Percentiles rank a stretch among this genome's conserved stretches.
Evolutionary conservation across 108 stramenopile species (phyloP).

Genomic region (Nitzschia palea): DNA sequence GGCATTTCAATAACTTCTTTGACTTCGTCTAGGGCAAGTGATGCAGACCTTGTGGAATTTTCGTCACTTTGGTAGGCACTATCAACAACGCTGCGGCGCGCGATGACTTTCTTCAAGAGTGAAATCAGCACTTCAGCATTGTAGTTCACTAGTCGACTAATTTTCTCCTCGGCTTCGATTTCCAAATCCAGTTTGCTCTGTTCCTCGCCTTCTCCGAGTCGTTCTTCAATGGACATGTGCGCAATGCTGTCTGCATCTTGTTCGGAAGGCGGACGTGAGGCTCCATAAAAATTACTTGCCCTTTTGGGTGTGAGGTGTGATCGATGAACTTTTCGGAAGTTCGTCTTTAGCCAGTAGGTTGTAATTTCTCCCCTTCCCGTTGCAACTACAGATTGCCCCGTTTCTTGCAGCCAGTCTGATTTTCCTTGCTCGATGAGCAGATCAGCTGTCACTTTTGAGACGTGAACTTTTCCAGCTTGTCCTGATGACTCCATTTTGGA

Average conservation of each 20-base stretch:
- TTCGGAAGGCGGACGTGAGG: neutral
- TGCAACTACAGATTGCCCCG: neutral
- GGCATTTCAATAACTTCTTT: constrained; percentile 27
- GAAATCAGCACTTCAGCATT: constrained; percentile 18
- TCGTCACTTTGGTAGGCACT: neutral
- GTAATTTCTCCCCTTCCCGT: constrained; percentile 24
- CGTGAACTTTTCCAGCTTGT: constrained; percentile 10
- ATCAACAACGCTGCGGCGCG: neutral
- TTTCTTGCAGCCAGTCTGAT: constrained; percentile 13
- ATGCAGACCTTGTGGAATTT: neutral
- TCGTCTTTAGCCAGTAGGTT: constrained; percentile 24
- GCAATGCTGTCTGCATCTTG: neutral
- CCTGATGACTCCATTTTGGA: constrained; percentile 21
- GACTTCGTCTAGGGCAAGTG: constrained; percentile 38
- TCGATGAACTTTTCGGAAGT: neutral
- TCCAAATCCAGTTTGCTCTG: neutral
- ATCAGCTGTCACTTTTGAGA: constrained; percentile 24
- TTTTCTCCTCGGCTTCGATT: neutral
- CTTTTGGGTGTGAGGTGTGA: neutral
- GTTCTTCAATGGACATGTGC: neutral
- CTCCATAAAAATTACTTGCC: neutral
- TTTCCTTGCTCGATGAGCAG: constrained; percentile 20
- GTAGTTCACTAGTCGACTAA: constrained; percentile 10
- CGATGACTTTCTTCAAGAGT: constrained; percentile 23
- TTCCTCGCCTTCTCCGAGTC: neutral